phyloP scores from a whole-genome alignment of 1,139 yeast species.

The Geotrichum restrictum region DNA sequence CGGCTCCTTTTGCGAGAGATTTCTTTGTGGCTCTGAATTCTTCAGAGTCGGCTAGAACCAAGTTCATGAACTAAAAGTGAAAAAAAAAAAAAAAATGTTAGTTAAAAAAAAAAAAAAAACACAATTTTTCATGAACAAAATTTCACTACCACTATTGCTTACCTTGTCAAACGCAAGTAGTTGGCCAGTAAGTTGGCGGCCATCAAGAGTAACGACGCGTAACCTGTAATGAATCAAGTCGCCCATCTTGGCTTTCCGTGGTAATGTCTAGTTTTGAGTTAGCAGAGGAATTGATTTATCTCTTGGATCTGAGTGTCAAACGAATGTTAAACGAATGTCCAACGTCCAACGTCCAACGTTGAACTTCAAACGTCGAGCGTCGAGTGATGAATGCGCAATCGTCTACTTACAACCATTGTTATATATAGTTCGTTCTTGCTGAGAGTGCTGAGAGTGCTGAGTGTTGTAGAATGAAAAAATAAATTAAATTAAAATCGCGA shows the following conservation, averaged over 20 bases:
- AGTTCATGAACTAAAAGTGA: conserved; percentile 58
- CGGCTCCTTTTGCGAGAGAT: conserved; percentile 34
- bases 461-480: no score
- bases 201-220: conserved; percentile 68
- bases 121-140: not conserved
- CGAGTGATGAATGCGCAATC: not conserved
- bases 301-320: no score
- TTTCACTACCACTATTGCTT: no score
- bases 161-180: conserved; percentile 78
- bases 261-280: conserved; percentile 5
- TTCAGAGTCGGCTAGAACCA: conserved; percentile 80
- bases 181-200: conserved; percentile 72
- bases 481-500: no score
- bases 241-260: conserved; percentile 37
- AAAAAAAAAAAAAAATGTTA: not conserved
- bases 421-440: not conserved
- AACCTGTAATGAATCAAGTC: conserved; percentile 73
- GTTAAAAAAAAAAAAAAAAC: not conserved
- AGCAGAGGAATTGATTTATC: no score
- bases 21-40: conserved; percentile 75
- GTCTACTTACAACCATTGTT: conserved; percentile 10
- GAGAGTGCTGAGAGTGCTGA: not conserved
- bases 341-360: no score
- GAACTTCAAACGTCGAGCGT: no score
- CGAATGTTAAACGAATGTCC: no score